Evolutionary conservation across 2,329 filamentous ascomycete species (phyloP), one percentile per base, ranked within the genome.

Genomic region (Trichoderma sp.): DNA sequence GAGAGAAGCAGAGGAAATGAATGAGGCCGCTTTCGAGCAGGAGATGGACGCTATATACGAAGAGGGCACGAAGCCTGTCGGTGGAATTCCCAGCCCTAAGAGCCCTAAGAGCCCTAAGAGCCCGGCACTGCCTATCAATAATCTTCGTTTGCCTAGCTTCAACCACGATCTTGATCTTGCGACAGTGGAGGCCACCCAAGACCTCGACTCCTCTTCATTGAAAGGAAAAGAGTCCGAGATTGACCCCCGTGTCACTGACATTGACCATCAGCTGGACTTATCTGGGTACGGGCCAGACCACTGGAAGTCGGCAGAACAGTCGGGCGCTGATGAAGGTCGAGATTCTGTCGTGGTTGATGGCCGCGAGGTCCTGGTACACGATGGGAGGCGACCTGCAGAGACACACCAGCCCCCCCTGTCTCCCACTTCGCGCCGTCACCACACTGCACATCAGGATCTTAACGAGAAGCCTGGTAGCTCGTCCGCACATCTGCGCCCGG

Each of bases 211-310:
- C 9, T 65, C 70, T 17, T 69, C 70, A 1, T 68, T 64, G 2
- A 74, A 73, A 45, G 71, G 70, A 10, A 72, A 75, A 53, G 70
- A 70, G 4, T n/a, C 54, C 12, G 70, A 71, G 17, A 64, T 52
- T 2, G 78, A 77, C 25, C 71, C 70, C 6, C 71, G 80, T 69
- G 83, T 90, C n/a, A 86, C 83, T 17, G 81, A 83, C 17, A 73
- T 82, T 5, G 83, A 85, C 35, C 91, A 94, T 75, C 84, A 87
- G 67, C 85, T 89, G 66, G 94, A 97, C 74, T 89, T 97, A 25
- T 89, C 89, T 64, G 94, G 94, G 0, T 87, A 89, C 68, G 93
- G 93, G 1, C 74, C 83, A 4, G 94, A 98, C 76, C 88, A 89
- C 65, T 92, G 94, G 88, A 89, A 88, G 70, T 81, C 81, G 27